Evolutionary conservation across 192 early-diverging fungal genomes (phyloP).

Genomic region (Fimicolochytrium jonesii): DNA sequence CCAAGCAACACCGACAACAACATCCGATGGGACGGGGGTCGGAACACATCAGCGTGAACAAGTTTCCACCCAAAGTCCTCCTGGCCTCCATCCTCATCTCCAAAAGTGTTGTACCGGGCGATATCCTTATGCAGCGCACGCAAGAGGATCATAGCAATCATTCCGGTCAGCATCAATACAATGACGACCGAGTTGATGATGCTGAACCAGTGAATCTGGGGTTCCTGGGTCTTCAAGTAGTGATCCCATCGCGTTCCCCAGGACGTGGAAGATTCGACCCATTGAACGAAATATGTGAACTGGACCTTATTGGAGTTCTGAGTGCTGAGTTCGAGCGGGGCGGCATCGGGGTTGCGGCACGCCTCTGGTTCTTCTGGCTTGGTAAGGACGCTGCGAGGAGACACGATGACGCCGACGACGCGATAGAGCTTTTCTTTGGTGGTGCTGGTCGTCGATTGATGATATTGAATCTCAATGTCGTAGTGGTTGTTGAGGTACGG

Average conservation of each 20-base stretch:
- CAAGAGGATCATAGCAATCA: constrained; percentile 56
- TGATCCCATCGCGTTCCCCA: constrained; percentile 54
- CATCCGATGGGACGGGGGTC: constrained; percentile 42
- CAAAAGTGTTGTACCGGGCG: constrained; percentile 53
- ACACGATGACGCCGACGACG: constrained; percentile 83
- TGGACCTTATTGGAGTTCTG: constrained; percentile 26
- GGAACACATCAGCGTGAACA: constrained; percentile 60
- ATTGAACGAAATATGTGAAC: constrained; percentile 50
- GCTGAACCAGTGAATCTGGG: constrained; percentile 61
- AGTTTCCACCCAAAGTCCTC: constrained; percentile 67
- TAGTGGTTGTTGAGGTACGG: constrained; percentile 84
- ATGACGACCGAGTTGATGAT: constrained; percentile 57
- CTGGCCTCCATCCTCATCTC: constrained; percentile 49
- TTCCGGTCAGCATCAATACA: constrained; percentile 52
- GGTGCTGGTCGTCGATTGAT: constrained; percentile 32
- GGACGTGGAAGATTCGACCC: constrained; percentile 36
- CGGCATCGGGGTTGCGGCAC: neutral
- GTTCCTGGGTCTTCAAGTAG: constrained; percentile 37
- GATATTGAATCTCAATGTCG: constrained; percentile 72
- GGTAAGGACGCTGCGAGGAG: constrained; percentile 49
- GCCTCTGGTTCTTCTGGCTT: neutral
- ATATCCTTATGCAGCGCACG: constrained; percentile 57
- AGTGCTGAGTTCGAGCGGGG: constrained; percentile 24
- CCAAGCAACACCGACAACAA: constrained; percentile 52
- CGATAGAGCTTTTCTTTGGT: constrained; percentile 48